Evolutionary conservation across 2,329 filamentous ascomycete species (phyloP).

Genomic region (Trichoderma citrinoviride): DNA sequence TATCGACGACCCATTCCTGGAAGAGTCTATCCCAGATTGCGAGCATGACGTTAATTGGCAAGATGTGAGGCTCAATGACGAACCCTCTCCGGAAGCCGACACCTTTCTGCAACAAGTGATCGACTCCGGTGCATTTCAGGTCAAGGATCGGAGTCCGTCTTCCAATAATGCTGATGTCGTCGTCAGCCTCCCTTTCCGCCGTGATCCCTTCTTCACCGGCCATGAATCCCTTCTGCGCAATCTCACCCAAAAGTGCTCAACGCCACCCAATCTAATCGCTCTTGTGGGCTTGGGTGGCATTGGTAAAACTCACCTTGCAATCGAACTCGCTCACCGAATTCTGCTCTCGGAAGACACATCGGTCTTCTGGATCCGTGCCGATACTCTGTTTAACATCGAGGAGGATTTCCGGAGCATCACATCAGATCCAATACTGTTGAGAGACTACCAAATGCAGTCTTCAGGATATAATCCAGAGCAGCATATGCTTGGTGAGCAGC

Average conservation of each 20-base stretch:
- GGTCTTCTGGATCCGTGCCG: background rate
- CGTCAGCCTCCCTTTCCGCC: constrained; percentile 30
- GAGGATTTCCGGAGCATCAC: background rate
- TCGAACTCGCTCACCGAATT: background rate
- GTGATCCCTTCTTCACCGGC: constrained; percentile 34
- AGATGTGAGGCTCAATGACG: background rate
- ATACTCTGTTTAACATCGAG: background rate
- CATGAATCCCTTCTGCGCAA: constrained; percentile 30
- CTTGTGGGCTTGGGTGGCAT: constrained; percentile 38
- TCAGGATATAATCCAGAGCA: too few relatives aligned
- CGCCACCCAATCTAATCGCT: constrained; percentile 27
- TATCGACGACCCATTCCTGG: background rate
- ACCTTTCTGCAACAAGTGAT: background rate
- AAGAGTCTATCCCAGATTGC: background rate
- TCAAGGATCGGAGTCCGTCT: background rate
- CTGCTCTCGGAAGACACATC: background rate
- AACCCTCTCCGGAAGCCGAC: background rate
- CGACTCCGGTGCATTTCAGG: background rate
- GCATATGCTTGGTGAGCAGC: constrained; percentile 80
- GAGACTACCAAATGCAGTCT: too few relatives aligned
- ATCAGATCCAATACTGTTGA: background rate
- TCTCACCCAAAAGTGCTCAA: constrained; percentile 26
- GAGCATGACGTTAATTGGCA: background rate
- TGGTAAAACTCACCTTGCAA: constrained; percentile 23
- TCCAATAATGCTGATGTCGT: background rate